Conservation (phyloP, 2,329 filamentous ascomycete genomes). For the Xylaria sp. region DNA sequence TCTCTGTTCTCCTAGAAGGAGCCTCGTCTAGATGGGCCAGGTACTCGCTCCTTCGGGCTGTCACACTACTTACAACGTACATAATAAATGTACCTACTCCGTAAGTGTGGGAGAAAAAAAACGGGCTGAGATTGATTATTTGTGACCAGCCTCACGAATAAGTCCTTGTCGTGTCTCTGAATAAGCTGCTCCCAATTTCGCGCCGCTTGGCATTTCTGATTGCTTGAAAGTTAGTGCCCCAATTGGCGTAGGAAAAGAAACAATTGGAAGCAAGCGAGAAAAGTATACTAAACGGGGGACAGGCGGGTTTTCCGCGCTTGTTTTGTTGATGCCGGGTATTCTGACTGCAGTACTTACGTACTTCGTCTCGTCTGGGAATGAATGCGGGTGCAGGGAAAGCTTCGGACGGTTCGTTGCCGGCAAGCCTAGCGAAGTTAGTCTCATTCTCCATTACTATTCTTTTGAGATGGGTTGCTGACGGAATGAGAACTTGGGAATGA, state of each 20-base stretch:
- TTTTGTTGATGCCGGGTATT: conserved; percentile 12
- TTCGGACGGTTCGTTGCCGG: conserved; percentile 34
- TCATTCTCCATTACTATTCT: conserved; percentile 14
- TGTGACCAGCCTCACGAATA: background rate
- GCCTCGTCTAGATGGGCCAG: background rate
- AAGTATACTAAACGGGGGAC: conserved; percentile 9
- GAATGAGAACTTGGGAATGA: conserved; percentile 7
- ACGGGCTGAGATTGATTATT: conserved; percentile 14
- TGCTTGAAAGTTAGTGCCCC: conserved; percentile 1
- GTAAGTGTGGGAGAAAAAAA: background rate
- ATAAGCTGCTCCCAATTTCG: background rate
- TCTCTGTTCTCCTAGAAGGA: background rate
- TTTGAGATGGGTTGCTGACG: conserved; percentile 11
- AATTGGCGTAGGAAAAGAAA: conserved; percentile 20
- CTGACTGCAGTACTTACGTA: background rate
- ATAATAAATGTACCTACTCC: too few species aligned
- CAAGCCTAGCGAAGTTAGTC: conserved; percentile 33
- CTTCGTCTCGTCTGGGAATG: conserved; percentile 25
- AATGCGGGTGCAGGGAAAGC: conserved; percentile 15
- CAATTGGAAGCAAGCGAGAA: conserved; percentile 12
- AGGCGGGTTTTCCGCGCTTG: conserved; percentile 11
- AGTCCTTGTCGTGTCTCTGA: conserved; percentile 7
- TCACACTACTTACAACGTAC: background rate
- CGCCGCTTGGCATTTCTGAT: conserved; percentile 11
- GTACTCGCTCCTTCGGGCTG: background rate